Evolutionary conservation across 2,329 filamentous ascomycete genomes (phyloP), one percentile per base, ranked within the genome.

Genomic region (Camptophora hylomeconis): DNA sequence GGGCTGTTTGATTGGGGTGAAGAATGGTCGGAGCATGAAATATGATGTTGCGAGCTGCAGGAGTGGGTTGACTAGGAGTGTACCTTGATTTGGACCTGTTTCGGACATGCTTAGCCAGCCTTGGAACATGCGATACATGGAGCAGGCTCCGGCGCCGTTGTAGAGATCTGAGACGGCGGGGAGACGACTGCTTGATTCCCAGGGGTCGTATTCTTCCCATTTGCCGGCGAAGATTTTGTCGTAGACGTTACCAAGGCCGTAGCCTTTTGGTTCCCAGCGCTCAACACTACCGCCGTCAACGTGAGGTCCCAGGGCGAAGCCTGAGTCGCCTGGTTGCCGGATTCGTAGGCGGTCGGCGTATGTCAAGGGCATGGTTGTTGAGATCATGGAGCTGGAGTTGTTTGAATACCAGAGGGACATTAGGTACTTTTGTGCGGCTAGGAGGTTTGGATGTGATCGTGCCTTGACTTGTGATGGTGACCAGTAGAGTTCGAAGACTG

Each of bases 41-140:
- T 94, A 94, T 0, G 79, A 75, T 0, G 80, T 89, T 0, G 80
- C 72, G 30, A 81, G 68, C 38, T 69, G 67, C 24, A 89, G 56
- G 29, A 92, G 60, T 0, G 86, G 86, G 45, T 86, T 86, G 2
- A 93, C 79, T 23, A 81, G 64, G 29, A 94, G 55, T 0, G 84
- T 89, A 1, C 86, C 86, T 56, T 92, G 75, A 4, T 65, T 64
- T 0, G 81, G 80, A 0, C 65, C 72, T 0, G 73, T 77, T n/a
- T 61, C 57, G 33, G 76, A 83, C 66, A 94, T 76, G 35, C 69
- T 71, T 29, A 94, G 54, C 86, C 86, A 94, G 11, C 83, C 86
- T 55, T 94, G 86, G 52, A 81, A 87, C 66, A 83, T 79, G 20
- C 87, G 69, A 54, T 93, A 84, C 61, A 84, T 82, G 24, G 69